Percentiles rank a stretch among this genome's conserved stretches.
These are phyloP conservation scores for Globisporangium cystogenes DNA, from an alignment of 352 stramenopile species.

Conservation along the genomic window DNA sequence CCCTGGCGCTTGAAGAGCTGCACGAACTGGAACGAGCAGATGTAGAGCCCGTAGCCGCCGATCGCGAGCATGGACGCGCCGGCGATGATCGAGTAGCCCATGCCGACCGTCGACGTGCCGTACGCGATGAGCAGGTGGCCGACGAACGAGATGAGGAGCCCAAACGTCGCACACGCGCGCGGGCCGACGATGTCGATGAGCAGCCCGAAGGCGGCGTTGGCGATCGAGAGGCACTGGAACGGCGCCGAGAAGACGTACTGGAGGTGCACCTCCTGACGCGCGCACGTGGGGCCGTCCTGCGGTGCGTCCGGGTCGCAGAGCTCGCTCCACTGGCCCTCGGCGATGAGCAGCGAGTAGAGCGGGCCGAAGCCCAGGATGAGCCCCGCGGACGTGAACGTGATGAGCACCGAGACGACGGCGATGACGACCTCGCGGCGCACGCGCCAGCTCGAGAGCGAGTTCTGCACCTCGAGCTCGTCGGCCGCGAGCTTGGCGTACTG, in stretches of 20 bases:
- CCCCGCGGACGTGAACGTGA: slow-evolving; percentile 28
- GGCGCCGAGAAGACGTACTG: slow-evolving; percentile 49
- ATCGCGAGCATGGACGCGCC: slow-evolving; percentile 37
- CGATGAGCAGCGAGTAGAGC: slow-evolving; percentile 41
- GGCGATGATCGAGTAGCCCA: slow-evolving; percentile 33
- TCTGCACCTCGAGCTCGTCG: slow-evolving; percentile 17
- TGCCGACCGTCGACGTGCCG: slow-evolving; percentile 24
- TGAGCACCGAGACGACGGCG: slow-evolving; percentile 19
- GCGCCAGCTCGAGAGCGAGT: slow-evolving; percentile 23
- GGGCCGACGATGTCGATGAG: slow-evolving; percentile 39
- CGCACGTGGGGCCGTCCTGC: slow-evolving; percentile 25
- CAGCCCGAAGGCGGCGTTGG: slow-evolving; percentile 39
- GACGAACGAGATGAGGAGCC: slow-evolving; percentile 33
- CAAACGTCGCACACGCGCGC: slow-evolving; percentile 24
- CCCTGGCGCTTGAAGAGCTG: slow-evolving; percentile 39
- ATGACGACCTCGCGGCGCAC: slow-evolving; percentile 19
- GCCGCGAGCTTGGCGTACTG: slow-evolving; percentile 10
- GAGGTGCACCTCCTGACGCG: slow-evolving; percentile 34
- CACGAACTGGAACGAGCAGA: slow-evolving; percentile 43
- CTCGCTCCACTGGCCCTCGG: slow-evolving; percentile 40
- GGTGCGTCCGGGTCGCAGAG: slow-evolving; percentile 19
- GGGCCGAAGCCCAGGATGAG: slow-evolving; percentile 46
- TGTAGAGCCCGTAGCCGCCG: slow-evolving; percentile 38
- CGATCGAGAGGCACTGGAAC: slow-evolving; percentile 41
- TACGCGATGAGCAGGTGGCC: slow-evolving; percentile 37